These are phyloP conservation scores for Monosporozyma unispora DNA, from an alignment of 805 yeast species.

Conservation along the genomic window DNA sequence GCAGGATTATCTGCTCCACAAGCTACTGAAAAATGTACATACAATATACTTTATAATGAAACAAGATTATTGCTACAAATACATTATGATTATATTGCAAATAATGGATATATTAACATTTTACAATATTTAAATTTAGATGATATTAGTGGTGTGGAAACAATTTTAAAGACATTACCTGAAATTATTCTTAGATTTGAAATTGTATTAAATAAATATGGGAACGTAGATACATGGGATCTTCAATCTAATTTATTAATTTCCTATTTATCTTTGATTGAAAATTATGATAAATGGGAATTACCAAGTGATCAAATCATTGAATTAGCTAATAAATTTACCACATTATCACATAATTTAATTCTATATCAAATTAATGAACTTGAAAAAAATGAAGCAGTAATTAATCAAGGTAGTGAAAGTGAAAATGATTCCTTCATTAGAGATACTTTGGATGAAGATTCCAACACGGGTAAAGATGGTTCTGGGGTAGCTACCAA, in stretches of 20 bases:
- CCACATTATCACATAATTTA: slow-evolving; percentile 10
- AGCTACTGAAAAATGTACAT: slow-evolving; percentile 28
- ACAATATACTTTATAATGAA: slow-evolving; percentile 26
- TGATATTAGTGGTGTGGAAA: slow-evolving; percentile 14
- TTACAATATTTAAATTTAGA: slow-evolving; percentile 22
- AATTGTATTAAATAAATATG: slow-evolving; percentile 10
- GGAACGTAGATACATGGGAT: slow-evolving; percentile 25
- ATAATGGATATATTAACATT: slow-evolving; percentile 25
- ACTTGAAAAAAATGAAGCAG: slow-evolving; percentile 5
- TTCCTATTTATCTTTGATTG: slow-evolving; percentile 19
- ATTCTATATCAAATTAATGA: slow-evolving; percentile 15
- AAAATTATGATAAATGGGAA: slow-evolving; percentile 10
- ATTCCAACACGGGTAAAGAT: slow-evolving; percentile 3
- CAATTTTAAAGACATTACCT: slow-evolving; percentile 10
- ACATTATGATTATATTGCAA: slow-evolving; percentile 23
- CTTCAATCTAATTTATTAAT: slow-evolving; percentile 25
- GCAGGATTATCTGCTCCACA: slow-evolving; percentile 26
- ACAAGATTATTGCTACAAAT: slow-evolving; percentile 25
- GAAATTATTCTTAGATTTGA: slow-evolving; percentile 20
- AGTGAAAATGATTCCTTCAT: neutral
- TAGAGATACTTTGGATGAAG: slow-evolving; percentile 2
- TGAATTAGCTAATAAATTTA: slow-evolving; percentile 12
- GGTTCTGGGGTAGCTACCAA: slow-evolving; percentile 15
- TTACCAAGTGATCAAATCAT: slow-evolving; percentile 13
- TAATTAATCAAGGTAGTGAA: neutral